Base-by-base conservation (phyloP, 306 rosid genomes). In the Ormosia emarginata region DNA sequence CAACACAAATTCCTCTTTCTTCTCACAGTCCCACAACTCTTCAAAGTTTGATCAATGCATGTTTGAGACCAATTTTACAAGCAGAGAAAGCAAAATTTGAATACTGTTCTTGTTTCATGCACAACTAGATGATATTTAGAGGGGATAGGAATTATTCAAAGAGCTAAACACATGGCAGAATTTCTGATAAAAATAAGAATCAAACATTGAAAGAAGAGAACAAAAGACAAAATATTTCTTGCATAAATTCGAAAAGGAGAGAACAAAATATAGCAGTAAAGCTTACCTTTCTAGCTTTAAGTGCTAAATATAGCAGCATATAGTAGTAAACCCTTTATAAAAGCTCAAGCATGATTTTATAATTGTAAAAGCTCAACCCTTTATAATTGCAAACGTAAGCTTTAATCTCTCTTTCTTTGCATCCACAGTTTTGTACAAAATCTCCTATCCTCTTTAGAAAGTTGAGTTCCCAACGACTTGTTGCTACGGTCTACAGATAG, bases 291-390 rank as follows among this genome's bases (percentile, higher is more conserved):
- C 92, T 86, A 77, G 87, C 78, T 86, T 88, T 92, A 50, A 91
- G 93, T 37, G 98, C 97, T 14, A 87, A 34, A 81, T 92, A 94
- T 44, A n/a, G n/a, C n/a, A n/a, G n/a, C n/a, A n/a, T n/a, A n/a
- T n/a, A n/a, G n/a, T n/a, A n/a, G n/a, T n/a, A n/a, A n/a, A n/a
- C n/a, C n/a, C n/a, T n/a, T n/a, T n/a, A n/a, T n/a, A n/a, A n/a
- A n/a, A n/a, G n/a, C n/a, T n/a, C n/a, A n/a, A n/a, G n/a, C n/a
- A n/a, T n/a, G n/a, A n/a, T n/a, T n/a, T n/a, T n/a, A n/a, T n/a
- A n/a, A n/a, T n/a, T n/a, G n/a, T n/a, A n/a, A n/a, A n/a, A n/a
- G n/a, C n/a, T n/a, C n/a, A n/a, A n/a, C n/a, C n/a, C n/a, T n/a
- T n/a, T n/a, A n/a, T n/a, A n/a, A n/a, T n/a, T n/a, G n/a, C n/a